A percentile compares a stretch with the other conserved stretches of the same genome.
Evolutionary conservation across 2,329 filamentous ascomycete genomes (phyloP).

Genomic region (Nothophoma quercina): DNA sequence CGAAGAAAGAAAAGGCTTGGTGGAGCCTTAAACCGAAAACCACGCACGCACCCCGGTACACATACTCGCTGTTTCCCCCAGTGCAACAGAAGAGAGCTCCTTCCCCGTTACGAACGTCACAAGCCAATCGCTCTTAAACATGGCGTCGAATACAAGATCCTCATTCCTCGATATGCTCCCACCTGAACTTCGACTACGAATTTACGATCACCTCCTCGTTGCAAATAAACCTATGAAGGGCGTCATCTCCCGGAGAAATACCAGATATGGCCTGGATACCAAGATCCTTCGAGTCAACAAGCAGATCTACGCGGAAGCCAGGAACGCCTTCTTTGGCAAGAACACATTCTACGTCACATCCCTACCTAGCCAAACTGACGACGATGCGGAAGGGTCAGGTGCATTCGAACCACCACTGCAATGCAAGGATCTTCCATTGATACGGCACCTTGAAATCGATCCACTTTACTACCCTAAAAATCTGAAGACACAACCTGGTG

Average conservation of each 20-base stretch:
- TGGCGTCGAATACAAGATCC: background rate
- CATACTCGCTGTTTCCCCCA: slow-evolving; percentile 12
- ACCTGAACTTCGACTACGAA: slow-evolving; percentile 37
- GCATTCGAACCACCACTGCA: slow-evolving; percentile 41
- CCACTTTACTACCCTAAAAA: slow-evolving; percentile 33
- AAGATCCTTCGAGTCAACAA: slow-evolving; percentile 49
- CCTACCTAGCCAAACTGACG: slow-evolving; percentile 7
- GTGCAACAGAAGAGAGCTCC: slow-evolving; percentile 8
- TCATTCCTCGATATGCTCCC: slow-evolving; percentile 36
- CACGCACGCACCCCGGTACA: slow-evolving; percentile 3
- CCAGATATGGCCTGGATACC: slow-evolving; percentile 44
- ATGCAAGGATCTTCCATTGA: slow-evolving; percentile 23
- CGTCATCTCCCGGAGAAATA: slow-evolving; percentile 21
- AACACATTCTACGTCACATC: slow-evolving; percentile 49
- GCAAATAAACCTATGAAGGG: slow-evolving; percentile 30
- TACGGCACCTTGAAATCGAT: slow-evolving; percentile 40
- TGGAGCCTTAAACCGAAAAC: slow-evolving; percentile 14
- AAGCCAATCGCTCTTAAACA: slow-evolving; percentile 4
- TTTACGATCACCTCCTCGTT: slow-evolving; percentile 42
- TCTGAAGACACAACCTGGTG: background rate
- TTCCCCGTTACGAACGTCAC: slow-evolving; percentile 1
- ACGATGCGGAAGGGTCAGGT: slow-evolving; percentile 17
- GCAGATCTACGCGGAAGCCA: slow-evolving; percentile 52
- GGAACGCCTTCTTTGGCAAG: slow-evolving; percentile 51
- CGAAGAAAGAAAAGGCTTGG: slow-evolving; percentile 21